Conservation (phyloP, 2,329 filamentous ascomycete genomes). For the Arachnopeziza araneosa region DNA sequence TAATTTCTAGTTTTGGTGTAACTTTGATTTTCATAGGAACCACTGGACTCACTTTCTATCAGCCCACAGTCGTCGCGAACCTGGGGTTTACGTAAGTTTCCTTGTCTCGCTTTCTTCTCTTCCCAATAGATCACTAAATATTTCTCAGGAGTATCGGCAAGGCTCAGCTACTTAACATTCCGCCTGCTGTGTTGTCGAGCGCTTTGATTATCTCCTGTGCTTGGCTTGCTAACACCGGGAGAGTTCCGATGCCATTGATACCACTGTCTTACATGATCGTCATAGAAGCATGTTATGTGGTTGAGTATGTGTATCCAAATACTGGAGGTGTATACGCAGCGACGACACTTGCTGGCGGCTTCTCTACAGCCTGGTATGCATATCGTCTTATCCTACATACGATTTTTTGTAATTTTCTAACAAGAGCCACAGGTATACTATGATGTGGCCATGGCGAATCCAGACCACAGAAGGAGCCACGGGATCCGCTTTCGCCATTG, state of each 20-base stretch:
- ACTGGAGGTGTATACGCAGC: constrained; percentile 40
- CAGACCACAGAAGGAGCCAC: constrained; percentile 31
- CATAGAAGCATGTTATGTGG: constrained; percentile 40
- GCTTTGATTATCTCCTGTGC: constrained; percentile 26
- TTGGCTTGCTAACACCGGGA: constrained; percentile 38
- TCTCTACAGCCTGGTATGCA: constrained; percentile 37
- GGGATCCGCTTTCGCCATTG: constrained; percentile 40
- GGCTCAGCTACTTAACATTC: constrained; percentile 36
- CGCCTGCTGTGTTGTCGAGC: constrained; percentile 31
- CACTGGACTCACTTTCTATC: constrained; percentile 35
- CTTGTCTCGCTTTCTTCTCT: background rate
- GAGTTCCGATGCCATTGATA: constrained; percentile 39
- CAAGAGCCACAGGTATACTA: constrained; percentile 22
- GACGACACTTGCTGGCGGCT: constrained; percentile 35
- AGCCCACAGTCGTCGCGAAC: constrained; percentile 38
- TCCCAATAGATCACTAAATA: background rate
- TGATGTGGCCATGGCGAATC: constrained; percentile 40
- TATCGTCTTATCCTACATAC: background rate
- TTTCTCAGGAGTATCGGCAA: background rate
- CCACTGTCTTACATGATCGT: constrained; percentile 39
- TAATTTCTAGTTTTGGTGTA: background rate
- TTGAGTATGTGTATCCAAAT: constrained; percentile 40
- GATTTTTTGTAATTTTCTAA: background rate
- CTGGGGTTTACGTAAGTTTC: constrained; percentile 1
- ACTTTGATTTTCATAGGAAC: background rate